Base-by-base conservation (phyloP, 768 basidiomycete genomes). In the Sarcodon aspratus region DNA sequence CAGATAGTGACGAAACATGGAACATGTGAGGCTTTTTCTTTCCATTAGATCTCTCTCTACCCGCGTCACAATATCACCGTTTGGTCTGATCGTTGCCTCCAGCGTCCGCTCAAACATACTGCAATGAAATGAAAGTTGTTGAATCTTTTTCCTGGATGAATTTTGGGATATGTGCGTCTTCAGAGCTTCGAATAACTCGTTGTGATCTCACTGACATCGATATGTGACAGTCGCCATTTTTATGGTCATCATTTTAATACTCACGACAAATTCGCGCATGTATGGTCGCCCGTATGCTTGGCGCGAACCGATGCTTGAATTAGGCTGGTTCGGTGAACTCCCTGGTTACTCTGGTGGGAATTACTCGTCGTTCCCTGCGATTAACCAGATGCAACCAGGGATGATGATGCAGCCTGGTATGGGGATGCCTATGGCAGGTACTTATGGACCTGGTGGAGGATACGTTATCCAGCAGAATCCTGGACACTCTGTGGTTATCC, bases 81-180 rank as follows among this genome's bases (percentile, higher is more conserved):
- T 42, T 35, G 53, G 52, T 52, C 54, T 44, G 32, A 46, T 31
- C 42, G 9, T 46, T 40, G 21, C 21, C 18, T 13, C n/a, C 47
- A 88, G 87, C 76, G 49, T 73, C 74, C 46, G 63, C 65, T 7
- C 67, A 68, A 54, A 61, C 66, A 27, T 88, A 73, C 54, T 90
- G 87, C 61, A 82, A 85, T 61, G 76, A 86, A 59, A 84, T 88
- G 81, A 85, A 83, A 63, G 79, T 80, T 43, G 71, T 86, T 33
- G 76, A 87, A 54, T 85, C 82, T 2, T 76, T 89, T 60, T 87
- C 86, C 0, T 89, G 87, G 87, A 70, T 76, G 59, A 64, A 77
- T 46, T 89, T 88, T 57, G 69, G 69, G 50, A 55, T 73, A 44
- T 70, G 75, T 76, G 37, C 33, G 73, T 61, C 38, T 47, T 12